Conservation (phyloP, 345 rosid species). For the Lepidium aucheri region DNA sequence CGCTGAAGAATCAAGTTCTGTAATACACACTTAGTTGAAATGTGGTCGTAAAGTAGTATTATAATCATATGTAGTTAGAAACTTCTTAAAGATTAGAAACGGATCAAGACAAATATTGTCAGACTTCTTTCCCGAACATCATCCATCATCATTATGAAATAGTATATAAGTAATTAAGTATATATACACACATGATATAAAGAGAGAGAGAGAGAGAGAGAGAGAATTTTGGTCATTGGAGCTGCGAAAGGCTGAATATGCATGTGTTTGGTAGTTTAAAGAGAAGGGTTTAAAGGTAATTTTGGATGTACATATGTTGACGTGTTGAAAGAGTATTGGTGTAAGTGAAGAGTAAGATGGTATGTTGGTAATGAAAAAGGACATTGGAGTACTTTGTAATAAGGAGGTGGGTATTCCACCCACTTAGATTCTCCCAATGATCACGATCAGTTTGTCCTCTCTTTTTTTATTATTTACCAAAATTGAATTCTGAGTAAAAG, state of each 20-base stretch:
- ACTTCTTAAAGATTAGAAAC: not conserved
- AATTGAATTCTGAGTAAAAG: not conserved
- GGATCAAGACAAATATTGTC: not conserved
- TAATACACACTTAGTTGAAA: not conserved
- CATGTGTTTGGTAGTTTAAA: not conserved
- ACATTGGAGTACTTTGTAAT: not conserved
- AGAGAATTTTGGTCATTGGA: not conserved
- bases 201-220: too few species aligned
- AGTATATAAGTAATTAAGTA: too few species aligned
- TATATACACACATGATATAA: too few species aligned
- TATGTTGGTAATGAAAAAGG: not conserved
- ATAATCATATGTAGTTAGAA: not conserved
- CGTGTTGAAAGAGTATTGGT: constrained; percentile 2
- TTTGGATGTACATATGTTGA: not conserved
- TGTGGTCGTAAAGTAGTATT: not conserved
- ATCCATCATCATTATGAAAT: not conserved
- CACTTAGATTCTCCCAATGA: constrained; percentile 12
- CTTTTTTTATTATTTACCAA: not conserved
- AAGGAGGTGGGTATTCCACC: not conserved
- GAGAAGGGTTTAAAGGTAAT: not conserved
- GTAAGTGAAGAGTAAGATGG: not conserved
- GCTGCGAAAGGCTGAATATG: constrained; percentile 19
- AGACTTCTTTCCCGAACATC: not conserved
- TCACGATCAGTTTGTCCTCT: constrained; percentile 11
- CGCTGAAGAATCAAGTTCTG: not conserved